A percentile compares a stretch with the other conserved stretches of the same genome.
Conservation (phyloP, 768 basidiomycete species). For the Lentinula aciculospora region DNA sequence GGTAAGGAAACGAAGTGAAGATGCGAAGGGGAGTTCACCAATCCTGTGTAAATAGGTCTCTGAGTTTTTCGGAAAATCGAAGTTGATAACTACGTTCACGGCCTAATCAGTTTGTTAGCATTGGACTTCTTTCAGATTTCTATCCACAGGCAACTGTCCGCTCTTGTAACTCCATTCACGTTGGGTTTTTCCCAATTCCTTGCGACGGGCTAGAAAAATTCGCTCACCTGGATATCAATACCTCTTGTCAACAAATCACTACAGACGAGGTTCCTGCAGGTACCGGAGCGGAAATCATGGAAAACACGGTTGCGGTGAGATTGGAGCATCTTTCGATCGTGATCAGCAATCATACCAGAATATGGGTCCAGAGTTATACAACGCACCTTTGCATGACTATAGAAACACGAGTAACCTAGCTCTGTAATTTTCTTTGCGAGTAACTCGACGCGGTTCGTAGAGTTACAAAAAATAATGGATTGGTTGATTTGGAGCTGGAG, state of each 20-base stretch:
- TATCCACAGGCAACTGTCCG: too few species aligned
- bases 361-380: not conserved
- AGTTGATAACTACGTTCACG: constrained; percentile 99
- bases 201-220: too few species aligned
- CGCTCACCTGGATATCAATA: constrained; percentile 78
- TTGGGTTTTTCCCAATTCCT: too few species aligned
- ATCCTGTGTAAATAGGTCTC: constrained; percentile 99
- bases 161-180: too few species aligned
- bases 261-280: constrained; percentile 98
- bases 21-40: not conserved
- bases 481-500: constrained; percentile 98
- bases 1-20: not conserved
- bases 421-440: constrained; percentile 99
- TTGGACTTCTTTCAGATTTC: not conserved
- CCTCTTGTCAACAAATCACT: constrained; percentile 96
- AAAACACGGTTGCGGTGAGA: constrained; percentile 98
- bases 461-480: constrained; percentile 99
- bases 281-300: constrained; percentile 98
- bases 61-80: constrained; percentile 98
- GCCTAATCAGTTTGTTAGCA: constrained; percentile 41
- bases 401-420: constrained; percentile 99
- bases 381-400: constrained; percentile 82
- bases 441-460: constrained; percentile 98
- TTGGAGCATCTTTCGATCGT: constrained; percentile 72
- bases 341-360: not conserved